Evolutionary conservation across 768 basidiomycete species (phyloP), one percentile per base, ranked within the genome.

Genomic region (Candolleomyces aberdarensis): DNA sequence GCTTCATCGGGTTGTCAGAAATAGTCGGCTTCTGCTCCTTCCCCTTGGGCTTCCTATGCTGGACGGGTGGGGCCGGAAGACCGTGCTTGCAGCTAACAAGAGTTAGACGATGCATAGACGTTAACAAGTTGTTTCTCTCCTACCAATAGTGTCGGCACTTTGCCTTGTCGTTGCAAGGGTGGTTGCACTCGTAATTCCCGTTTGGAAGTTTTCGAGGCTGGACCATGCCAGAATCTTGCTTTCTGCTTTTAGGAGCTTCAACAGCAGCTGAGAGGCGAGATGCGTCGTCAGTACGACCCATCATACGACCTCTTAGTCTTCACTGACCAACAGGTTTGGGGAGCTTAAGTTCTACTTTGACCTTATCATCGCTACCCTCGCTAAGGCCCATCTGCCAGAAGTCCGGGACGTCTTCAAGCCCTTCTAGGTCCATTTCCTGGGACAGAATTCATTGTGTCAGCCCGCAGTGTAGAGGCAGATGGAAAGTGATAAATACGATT

Each of bases 91-190:
- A 93, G 69, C 92, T 94, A 64, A 15, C 48, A n/a, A 9, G 26
- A 7, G 3, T 56, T 46, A 47, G 19, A 19, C 11, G 5, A n/a
- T 19, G 31, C 13, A 1, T 32, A 46, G 7, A 31, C 9, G 31
- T n/a, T 15, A 40, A 49, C n/a, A 48, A 40, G 51, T 32, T 39
- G 8, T 46, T 54, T 31, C 36, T 26, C 6, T 5, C 77, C 63
- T 64, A 91, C 92, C 92, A 94, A 40, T 86, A 69, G 75, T 94
- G 92, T 26, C 87, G 83, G 68, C 92, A 94, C 47, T 76, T 79
- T 4, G 76, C 73, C 71, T 92, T 94, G 67, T 92, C 85, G 69
- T 88, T 91, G 79, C 92, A 94, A 20, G 80, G 56, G 65, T 94
- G 92, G 65, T 90, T 89, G 67, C 92, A 94, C 90, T 78, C 75